These are phyloP conservation scores for Suillus tomentosus DNA, from an alignment of 768 basidiomycete genomes.

Conservation along the genomic window DNA sequence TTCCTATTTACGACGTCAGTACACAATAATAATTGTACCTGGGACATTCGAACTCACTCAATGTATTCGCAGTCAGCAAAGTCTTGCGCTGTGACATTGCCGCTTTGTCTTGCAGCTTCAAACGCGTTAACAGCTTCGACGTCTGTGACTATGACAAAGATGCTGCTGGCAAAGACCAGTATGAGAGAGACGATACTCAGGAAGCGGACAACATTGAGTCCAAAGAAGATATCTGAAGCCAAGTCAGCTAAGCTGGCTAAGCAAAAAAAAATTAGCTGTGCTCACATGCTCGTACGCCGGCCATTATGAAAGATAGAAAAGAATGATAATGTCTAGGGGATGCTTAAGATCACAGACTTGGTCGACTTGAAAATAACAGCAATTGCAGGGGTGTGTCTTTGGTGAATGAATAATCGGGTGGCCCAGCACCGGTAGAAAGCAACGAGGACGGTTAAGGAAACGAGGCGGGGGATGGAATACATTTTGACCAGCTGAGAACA, in stretches of 20 bases:
- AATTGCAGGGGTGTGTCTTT: slow-evolving; percentile 21
- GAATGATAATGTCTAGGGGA: neutral
- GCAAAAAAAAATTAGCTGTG: slow-evolving; percentile 12
- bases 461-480: slow-evolving; percentile 14
- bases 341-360: neutral
- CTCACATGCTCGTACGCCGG: slow-evolving; percentile 47
- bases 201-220: slow-evolving; percentile 75
- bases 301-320: slow-evolving; percentile 21
- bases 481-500: slow-evolving; percentile 1
- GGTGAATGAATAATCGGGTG: slow-evolving; percentile 26
- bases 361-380: slow-evolving; percentile 8
- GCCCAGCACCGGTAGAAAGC: slow-evolving; percentile 31
- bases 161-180: slow-evolving; percentile 79
- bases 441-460: slow-evolving; percentile 13
- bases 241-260: slow-evolving; percentile 7
- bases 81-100: slow-evolving; percentile 31
- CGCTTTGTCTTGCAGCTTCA: slow-evolving; percentile 41
- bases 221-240: slow-evolving; percentile 61
- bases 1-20: slow-evolving; percentile 40
- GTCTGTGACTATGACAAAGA: slow-evolving; percentile 72
- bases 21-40: neutral
- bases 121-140: slow-evolving; percentile 74
- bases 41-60: slow-evolving; percentile 46
- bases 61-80: slow-evolving; percentile 75
- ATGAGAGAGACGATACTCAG: slow-evolving; percentile 79